Evolutionary conservation across 306 rosid species (phyloP).

Genomic region (Rubus parviflorus): DNA sequence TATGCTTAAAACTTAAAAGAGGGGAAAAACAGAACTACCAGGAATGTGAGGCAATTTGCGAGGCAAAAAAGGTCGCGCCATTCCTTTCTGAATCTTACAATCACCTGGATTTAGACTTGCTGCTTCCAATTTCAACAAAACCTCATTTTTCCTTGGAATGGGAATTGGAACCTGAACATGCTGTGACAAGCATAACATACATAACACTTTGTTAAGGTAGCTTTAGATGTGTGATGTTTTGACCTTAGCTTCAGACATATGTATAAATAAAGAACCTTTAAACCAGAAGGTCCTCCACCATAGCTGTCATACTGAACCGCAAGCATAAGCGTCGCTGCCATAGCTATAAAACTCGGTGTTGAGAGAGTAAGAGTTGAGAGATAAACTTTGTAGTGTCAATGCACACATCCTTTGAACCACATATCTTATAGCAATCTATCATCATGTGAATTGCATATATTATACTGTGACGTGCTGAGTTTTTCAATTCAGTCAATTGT

Average conservation of each 20-base stretch:
- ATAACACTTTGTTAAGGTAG: neutral
- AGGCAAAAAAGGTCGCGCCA: slow-evolving; percentile 45
- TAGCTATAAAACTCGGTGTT: slow-evolving; percentile 8
- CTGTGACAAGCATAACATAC: slow-evolving; percentile 31
- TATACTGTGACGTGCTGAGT: neutral
- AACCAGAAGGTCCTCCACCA: slow-evolving; percentile 58
- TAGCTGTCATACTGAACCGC: slow-evolving; percentile 60
- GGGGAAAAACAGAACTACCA: slow-evolving; percentile 29
- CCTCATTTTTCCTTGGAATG: slow-evolving; percentile 45
- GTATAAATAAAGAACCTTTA: slow-evolving; percentile 41
- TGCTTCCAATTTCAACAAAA: slow-evolving; percentile 72
- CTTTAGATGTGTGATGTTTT: neutral
- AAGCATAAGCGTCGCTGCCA: slow-evolving; percentile 55
- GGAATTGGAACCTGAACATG: slow-evolving; percentile 68
- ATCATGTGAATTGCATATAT: neutral
- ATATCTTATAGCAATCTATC: neutral
- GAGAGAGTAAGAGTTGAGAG: neutral
- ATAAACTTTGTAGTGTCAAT: neutral
- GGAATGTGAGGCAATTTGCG: slow-evolving; percentile 58
- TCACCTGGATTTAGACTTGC: slow-evolving; percentile 57
- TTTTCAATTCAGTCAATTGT: neutral
- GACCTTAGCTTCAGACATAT: neutral
- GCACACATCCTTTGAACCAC: neutral
- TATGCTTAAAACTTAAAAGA: neutral
- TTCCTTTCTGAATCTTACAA: slow-evolving; percentile 76